Evolutionary conservation across 2,329 filamentous ascomycete species (phyloP).

Genomic region (Fusarium abutilonis): DNA sequence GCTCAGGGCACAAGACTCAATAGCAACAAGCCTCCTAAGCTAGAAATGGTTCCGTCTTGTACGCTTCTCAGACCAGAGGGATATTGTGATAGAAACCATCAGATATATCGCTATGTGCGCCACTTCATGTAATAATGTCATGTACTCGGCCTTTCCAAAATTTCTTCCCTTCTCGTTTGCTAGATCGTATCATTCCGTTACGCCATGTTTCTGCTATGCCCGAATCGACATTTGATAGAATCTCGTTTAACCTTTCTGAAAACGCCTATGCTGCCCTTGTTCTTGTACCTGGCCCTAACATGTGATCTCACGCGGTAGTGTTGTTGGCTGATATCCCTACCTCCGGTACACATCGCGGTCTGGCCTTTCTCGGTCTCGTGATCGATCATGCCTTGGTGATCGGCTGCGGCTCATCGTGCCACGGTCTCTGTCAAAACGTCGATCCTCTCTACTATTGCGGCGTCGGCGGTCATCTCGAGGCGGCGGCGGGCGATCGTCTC

Average conservation of each 20-base stretch:
- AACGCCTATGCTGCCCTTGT: conserved; percentile 32
- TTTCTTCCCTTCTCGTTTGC: conserved; percentile 5
- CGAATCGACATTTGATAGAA: conserved; percentile 22
- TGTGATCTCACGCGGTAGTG: neutral
- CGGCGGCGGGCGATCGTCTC: conserved; percentile 4
- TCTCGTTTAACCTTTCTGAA: conserved; percentile 12
- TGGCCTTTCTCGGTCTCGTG: conserved; percentile 55
- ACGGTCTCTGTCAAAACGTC: conserved; percentile 55
- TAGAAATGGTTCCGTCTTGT: conserved; percentile 18
- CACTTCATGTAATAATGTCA: conserved; percentile 28
- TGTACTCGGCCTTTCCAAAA: conserved; percentile 16
- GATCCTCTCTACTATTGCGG: conserved; percentile 50
- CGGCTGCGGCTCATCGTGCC: conserved; percentile 55
- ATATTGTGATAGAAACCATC: conserved; percentile 2
- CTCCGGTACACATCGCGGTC: conserved; percentile 63
- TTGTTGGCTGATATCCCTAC: conserved; percentile 46
- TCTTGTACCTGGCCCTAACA: conserved; percentile 4
- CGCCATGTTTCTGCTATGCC: conserved; percentile 29
- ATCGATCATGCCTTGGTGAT: conserved; percentile 52
- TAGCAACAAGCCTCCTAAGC: conserved; percentile 10
- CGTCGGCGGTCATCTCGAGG: conserved; percentile 47
- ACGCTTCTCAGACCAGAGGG: conserved; percentile 16
- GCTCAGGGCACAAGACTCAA: neutral
- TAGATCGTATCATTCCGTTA: conserved; percentile 29
- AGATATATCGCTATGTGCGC: conserved; percentile 5